Percentiles rank a stretch among this genome's conserved stretches.
phyloP scores from a whole-genome alignment of 2,329 filamentous ascomycete genomes.

The Cyphellophora attinorum region DNA sequence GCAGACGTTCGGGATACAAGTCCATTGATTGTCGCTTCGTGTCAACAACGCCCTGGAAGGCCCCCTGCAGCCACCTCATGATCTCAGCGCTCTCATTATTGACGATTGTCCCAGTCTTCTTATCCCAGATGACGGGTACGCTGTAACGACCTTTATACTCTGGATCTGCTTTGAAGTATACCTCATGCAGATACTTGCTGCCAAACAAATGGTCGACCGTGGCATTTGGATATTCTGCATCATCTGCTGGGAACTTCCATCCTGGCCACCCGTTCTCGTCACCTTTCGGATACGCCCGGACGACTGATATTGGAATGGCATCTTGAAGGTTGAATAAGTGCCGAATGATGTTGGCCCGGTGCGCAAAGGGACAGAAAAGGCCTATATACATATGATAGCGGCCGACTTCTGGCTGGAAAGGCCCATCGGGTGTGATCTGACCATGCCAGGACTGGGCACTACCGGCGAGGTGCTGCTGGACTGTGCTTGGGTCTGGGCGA shows the following conservation, averaged over 20 bases:
- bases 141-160: constrained; percentile 52
- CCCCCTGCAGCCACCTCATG: constrained; percentile 47
- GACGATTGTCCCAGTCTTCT: constrained; percentile 44
- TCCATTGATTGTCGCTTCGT: constrained; percentile 32
- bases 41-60: constrained; percentile 43
- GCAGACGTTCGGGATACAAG: constrained; percentile 44
- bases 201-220: constrained; percentile 52
- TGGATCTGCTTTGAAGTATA: constrained; percentile 53
- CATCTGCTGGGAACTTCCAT: constrained; percentile 47
- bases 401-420: constrained; percentile 41
- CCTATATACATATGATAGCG: constrained; percentile 50
- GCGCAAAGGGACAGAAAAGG: constrained; percentile 57
- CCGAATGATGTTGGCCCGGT: constrained; percentile 48
- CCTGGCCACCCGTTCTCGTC: constrained; percentile 54
- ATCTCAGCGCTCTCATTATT: constrained; percentile 54
- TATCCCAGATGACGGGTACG: constrained; percentile 56
- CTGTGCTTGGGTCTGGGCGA: constrained; percentile 9
- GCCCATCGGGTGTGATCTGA: constrained; percentile 34
- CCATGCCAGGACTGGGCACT: constrained; percentile 36
- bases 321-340: constrained; percentile 48
- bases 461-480: constrained; percentile 13
- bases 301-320: constrained; percentile 44
- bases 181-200: constrained; percentile 49
- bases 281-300: constrained; percentile 59
- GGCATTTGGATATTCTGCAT: constrained; percentile 47